Evolutionary conservation across 345 rosid species (phyloP).

Genomic region (Populus simonii): DNA sequence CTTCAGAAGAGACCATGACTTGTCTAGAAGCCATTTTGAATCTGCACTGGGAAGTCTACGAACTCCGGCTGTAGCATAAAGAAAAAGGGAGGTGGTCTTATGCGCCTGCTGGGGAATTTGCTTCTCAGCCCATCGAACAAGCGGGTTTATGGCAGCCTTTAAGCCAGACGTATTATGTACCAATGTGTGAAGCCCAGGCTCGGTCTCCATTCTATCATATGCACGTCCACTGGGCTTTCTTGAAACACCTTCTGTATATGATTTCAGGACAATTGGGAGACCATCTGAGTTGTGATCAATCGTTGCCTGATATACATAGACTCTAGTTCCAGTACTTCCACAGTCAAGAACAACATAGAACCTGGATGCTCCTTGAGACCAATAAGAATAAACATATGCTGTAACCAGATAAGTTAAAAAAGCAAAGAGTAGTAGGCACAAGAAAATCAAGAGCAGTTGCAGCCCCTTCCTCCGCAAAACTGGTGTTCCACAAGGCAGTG

Average conservation of each 20-base stretch:
- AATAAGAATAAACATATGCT: slow-evolving; percentile 60
- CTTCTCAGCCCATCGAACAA: slow-evolving; percentile 81
- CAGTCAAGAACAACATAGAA: slow-evolving; percentile 94
- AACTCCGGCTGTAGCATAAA: slow-evolving; percentile 97
- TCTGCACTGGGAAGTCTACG: slow-evolving; percentile 75
- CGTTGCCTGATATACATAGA: slow-evolving; percentile 71
- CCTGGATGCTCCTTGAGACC: slow-evolving; percentile 70
- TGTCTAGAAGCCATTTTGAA: slow-evolving; percentile 89
- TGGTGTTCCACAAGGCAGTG: slow-evolving; percentile 42
- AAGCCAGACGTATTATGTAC: slow-evolving; percentile 74
- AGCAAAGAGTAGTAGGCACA: slow-evolving; percentile 55
- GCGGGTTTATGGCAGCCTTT: slow-evolving; percentile 77
- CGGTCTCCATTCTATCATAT: slow-evolving; percentile 96
- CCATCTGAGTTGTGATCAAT: slow-evolving; percentile 52
- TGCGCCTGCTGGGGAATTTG: slow-evolving; percentile 84
- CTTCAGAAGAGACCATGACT: slow-evolving; percentile 76
- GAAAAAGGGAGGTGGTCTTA: slow-evolving; percentile 73
- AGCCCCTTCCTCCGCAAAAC: slow-evolving; percentile 57
- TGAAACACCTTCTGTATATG: slow-evolving; percentile 66
- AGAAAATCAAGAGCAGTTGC: slow-evolving; percentile 41
- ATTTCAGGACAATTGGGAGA: slow-evolving; percentile 65
- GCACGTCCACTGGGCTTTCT: slow-evolving; percentile 84
- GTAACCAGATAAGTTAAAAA: slow-evolving; percentile 54
- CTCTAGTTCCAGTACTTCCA: slow-evolving; percentile 99
- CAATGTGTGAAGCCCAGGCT: slow-evolving; percentile 87